Percentiles rank a stretch among this genome's conserved stretches.
Conservation (phyloP, 805 yeast genomes). For the Monosporozyma aerobia region DNA sequence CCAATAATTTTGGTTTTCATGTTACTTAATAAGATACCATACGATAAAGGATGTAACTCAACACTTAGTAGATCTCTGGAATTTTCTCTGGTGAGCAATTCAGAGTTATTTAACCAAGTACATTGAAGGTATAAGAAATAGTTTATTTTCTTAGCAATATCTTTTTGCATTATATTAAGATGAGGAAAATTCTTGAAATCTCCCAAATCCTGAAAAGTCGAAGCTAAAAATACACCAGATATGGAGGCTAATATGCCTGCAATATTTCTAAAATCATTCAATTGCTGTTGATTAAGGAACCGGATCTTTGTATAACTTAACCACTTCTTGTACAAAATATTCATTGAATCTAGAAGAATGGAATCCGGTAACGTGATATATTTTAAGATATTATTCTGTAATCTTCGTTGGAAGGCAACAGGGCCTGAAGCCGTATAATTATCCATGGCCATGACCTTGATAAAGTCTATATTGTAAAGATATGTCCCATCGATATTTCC, state of each 20-base stretch:
- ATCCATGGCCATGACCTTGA: constrained; percentile 40
- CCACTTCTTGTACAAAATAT: constrained; percentile 31
- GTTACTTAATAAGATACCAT: constrained; percentile 37
- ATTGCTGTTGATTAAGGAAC: constrained; percentile 29
- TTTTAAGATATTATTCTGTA: constrained; percentile 36
- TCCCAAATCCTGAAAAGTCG: constrained; percentile 13
- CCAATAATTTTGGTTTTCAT: constrained; percentile 31
- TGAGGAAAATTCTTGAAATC: constrained; percentile 6
- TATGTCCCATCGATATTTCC: constrained; percentile 13
- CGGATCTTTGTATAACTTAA: constrained; percentile 9
- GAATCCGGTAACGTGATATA: constrained; percentile 17
- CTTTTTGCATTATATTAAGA: constrained; percentile 17
- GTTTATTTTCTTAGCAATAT: constrained; percentile 31
- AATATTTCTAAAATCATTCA: constrained; percentile 47
- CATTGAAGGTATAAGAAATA: constrained; percentile 42
- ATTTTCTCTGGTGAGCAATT: constrained; percentile 51
- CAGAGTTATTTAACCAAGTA: constrained; percentile 36
- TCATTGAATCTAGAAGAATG: constrained; percentile 22
- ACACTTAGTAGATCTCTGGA: constrained; percentile 58
- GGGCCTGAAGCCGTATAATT: constrained; percentile 57
- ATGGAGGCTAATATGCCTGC: constrained; percentile 65
- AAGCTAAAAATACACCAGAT: constrained; percentile 48
- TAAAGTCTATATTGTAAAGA: constrained; percentile 29
- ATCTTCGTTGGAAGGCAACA: constrained; percentile 60
- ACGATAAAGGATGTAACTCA: constrained; percentile 50